Evolutionary conservation across 345 rosid genomes (phyloP), one percentile per base, ranked within the genome.

Genomic region (Hypericum androsaemum): DNA sequence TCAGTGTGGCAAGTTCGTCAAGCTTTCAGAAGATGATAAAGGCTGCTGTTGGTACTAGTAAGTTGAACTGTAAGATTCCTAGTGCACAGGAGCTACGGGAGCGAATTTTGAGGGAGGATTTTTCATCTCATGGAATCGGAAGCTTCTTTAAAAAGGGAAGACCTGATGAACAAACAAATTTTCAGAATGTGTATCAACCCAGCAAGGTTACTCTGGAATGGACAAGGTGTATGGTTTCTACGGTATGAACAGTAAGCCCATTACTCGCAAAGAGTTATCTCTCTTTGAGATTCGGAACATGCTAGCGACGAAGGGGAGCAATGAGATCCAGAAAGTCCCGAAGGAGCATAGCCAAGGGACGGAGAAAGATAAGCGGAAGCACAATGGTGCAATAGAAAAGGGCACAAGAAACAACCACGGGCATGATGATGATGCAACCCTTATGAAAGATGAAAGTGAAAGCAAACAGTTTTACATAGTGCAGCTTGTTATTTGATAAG

Each of bases 401-500:
- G 67, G 47, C 52, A 55, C 43, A 15, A 61, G 54, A 41, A 68
- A 58, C 51, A 55, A 11, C 43, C 13, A 45, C 16, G 52, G 36
- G 52, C 22, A 42, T 35, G 59, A 37, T n/a, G n/a, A n/a, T 12
- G 58, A 47, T 17, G 32, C 62, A 59, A 56, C 67, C 67, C 32
- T 22, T 22, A 1, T 4, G 13, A 15, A 10, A 58, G 48, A 54
- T 53, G 58, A 53, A 58, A 16, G 15, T 37, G 37, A 42, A 47
- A 11, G 36, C 9, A 10, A 9, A 10, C 64, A 51, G 83, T 83
- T 57, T 73, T 86, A 14, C 95, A 82, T 73, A 83, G 74, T 42
- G 80, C 87, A 7, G 90, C 79, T 46, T 80, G 77, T 56, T 79
- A 67, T 62, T 60, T 86, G 43, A 50, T 80, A 10, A 46, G 76